Percentiles rank a stretch among this genome's conserved stretches.
These are phyloP conservation scores for Viola odorata DNA, from an alignment of 345 rosid genomes.

Conservation along the genomic window DNA sequence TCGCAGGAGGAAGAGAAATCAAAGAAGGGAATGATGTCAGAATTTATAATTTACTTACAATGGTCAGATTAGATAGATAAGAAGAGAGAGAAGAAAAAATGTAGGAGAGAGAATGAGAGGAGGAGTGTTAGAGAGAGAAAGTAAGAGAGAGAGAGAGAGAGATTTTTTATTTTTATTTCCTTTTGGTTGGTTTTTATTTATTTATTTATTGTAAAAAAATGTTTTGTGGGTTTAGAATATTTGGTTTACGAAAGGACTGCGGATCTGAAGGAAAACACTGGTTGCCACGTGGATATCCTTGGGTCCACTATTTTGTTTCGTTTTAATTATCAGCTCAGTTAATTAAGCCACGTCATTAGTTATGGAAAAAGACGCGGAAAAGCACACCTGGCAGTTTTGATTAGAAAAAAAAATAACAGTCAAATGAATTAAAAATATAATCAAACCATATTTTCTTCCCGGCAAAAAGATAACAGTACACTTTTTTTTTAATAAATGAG, in stretches of 20 bases:
- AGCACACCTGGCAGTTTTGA: too few species aligned
- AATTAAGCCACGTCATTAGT: constrained; percentile 7
- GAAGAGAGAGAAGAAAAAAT: too few species aligned
- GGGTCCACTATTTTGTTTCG: background rate
- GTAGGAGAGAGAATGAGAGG: constrained; percentile 5
- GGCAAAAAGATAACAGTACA: too few species aligned
- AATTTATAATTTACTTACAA: constrained; percentile 14
- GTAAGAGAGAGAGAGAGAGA: background rate
- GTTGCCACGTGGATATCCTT: constrained; percentile 5
- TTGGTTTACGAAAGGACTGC: constrained; percentile 10
- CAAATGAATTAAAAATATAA: too few species aligned
- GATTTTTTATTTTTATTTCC: background rate
- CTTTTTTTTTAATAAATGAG: too few species aligned
- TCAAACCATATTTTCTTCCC: too few species aligned
- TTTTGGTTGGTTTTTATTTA: background rate
- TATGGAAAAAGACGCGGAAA: too few species aligned
- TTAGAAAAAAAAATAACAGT: too few species aligned
- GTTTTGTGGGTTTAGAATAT: background rate
- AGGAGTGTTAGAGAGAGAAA: constrained; percentile 5
- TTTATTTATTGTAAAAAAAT: background rate
- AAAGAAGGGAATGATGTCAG: background rate
- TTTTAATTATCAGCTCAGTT: background rate
- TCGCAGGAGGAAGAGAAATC: constrained; percentile 6
- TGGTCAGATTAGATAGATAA: too few species aligned
- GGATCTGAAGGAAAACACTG: constrained; percentile 11